phyloP scores from a whole-genome alignment of 371 early-diverging fungal genomes.

The Mucor indicus region DNA sequence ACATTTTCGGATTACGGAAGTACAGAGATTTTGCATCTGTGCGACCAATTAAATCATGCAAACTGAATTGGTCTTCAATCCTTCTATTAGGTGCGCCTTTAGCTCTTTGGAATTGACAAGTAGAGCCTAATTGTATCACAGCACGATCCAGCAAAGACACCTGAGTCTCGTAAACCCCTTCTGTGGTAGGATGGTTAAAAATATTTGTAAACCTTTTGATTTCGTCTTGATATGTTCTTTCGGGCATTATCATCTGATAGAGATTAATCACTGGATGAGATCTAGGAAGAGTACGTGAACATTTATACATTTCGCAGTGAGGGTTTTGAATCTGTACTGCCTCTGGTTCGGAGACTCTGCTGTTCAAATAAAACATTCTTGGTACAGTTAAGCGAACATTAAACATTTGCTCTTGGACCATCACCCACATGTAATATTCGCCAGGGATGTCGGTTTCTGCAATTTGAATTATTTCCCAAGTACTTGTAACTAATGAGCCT shows the following conservation, averaged over 20 bases:
- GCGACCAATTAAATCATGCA: conserved; percentile 46
- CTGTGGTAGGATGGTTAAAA: conserved; percentile 85
- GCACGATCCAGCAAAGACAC: conserved; percentile 78
- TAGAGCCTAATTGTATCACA: conserved; percentile 69
- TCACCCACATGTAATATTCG: conserved; percentile 81
- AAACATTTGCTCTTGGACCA: conserved; percentile 68
- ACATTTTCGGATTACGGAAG: conserved; percentile 35
- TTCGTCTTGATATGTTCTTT: conserved; percentile 71
- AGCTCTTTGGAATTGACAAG: conserved; percentile 40
- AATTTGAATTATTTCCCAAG: conserved; percentile 88
- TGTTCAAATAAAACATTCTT: conserved; percentile 84
- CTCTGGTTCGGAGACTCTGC: conserved; percentile 53
- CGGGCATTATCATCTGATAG: conserved; percentile 81
- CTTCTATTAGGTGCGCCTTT: conserved; percentile 27
- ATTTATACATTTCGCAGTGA: conserved; percentile 26
- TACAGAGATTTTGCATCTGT: conserved; percentile 32
- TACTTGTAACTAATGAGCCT: conserved; percentile 48
- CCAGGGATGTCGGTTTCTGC: conserved; percentile 82
- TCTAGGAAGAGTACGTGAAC: conserved; percentile 63
- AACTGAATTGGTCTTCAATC: conserved; percentile 28
- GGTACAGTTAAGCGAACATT: conserved; percentile 75
- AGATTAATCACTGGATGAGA: conserved; percentile 62
- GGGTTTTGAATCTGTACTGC: conserved; percentile 23
- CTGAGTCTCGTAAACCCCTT: conserved; percentile 92
- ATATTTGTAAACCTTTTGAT: conserved; percentile 67